Evolutionary conservation across 345 rosid genomes (phyloP), one percentile per base, ranked within the genome.

Genomic region (Chamaenerion angustifolium): DNA sequence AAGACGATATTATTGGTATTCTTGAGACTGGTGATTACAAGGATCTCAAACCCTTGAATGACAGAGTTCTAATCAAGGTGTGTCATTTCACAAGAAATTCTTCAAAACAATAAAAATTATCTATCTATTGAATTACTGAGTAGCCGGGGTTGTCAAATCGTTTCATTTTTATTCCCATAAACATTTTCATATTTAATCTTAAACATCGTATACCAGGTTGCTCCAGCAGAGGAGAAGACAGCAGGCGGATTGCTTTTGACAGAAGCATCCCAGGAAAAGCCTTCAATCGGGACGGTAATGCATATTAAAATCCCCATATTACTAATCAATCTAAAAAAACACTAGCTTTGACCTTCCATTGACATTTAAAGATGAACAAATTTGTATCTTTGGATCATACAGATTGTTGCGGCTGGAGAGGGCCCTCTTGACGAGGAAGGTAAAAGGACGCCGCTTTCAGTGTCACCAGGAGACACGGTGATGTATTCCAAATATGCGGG

Each of bases 41-140:
- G 64, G 96, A 93, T 52, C 99, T 93, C 54, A 80, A 82, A 71
- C 96, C 99, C 48, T 64, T 88, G 70, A 82, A 85, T 25, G 99
- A 93, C 60, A 66, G 95, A 55, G 84, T 93, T 61, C 66, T 93
- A 45, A 80, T 93, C 15, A 88, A 80, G 96, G 99, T 84, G 19
- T 1, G 35, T 27, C 57, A 12, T 44, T 21, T 16, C 10, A 0
- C 43, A 27, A 27, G 23, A 18, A 49, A 23, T 18, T 11, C 11
- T 23, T 6, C 3, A 12, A 19, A 19, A 16, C 13, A 10, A 37
- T 21, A 21, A 21, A 21, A 21, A 21, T 2, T 2, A 21, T 21
- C 25, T 21, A 4, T 7, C 1, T 31, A 8, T 31, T 31, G 37
- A 31, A 31, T 4, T 31, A 31, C 6, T 31, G 37, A 31, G 37